Evolutionary conservation across 306 rosid genomes (phyloP).

Genomic region (Prunus mongolica): DNA sequence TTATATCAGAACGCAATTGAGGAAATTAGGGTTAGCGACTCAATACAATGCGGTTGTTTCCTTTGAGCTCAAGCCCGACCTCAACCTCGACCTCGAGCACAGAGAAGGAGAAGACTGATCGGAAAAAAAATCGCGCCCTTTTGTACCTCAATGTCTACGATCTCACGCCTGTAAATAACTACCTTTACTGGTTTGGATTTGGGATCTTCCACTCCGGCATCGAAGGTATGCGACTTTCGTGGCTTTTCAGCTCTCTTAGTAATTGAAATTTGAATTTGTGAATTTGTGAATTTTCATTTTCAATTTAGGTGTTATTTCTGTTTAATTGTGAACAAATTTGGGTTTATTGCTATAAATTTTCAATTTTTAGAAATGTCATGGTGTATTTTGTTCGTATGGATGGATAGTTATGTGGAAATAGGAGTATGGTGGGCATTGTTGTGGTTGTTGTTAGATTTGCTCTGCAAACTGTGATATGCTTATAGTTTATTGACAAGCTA

Average conservation of each 20-base stretch:
- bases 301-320: background rate
- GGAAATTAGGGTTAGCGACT: slow-evolving; percentile 20
- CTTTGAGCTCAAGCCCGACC: slow-evolving; percentile 41
- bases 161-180: slow-evolving; percentile 80
- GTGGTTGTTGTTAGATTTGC: background rate
- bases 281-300: background rate
- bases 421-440: background rate
- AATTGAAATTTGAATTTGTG: background rate
- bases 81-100: slow-evolving; percentile 38
- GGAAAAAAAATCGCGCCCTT: slow-evolving; percentile 24
- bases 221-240: slow-evolving; percentile 50
- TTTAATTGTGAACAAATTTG: background rate
- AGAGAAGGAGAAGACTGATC: slow-evolving; percentile 35
- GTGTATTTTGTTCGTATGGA: too few species aligned
- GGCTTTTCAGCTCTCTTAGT: background rate
- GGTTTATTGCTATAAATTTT: background rate
- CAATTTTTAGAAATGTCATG: background rate
- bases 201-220: slow-evolving; percentile 95
- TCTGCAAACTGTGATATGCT: background rate
- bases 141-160: slow-evolving; percentile 93
- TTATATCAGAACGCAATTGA: slow-evolving; percentile 8
- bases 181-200: slow-evolving; percentile 72
- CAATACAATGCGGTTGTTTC: slow-evolving; percentile 68
- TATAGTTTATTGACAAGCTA: background rate
- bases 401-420: background rate